Conservation (phyloP, 805 yeast genomes). For the Sugiyamaella americana region DNA sequence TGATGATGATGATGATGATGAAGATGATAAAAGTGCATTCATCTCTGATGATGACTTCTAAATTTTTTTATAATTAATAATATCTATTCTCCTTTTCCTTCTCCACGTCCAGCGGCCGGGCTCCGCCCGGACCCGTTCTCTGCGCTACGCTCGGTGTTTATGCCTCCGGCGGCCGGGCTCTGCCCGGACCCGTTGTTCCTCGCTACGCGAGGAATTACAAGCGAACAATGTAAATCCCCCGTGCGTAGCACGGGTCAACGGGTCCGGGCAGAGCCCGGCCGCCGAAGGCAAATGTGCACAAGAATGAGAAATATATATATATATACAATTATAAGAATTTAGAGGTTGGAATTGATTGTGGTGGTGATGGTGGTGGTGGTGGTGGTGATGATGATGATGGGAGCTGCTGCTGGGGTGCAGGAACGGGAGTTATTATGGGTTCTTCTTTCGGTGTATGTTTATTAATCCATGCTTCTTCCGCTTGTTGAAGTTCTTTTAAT, state of each 20-base stretch:
- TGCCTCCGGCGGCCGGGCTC: not conserved
- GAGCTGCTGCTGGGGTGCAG: not conserved
- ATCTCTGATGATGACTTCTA: not conserved
- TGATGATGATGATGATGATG: not conserved
- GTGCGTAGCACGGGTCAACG: not conserved
- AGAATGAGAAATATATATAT: not conserved
- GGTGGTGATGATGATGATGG: not conserved
- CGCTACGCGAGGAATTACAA: too few species aligned
- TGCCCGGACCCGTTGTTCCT: too few species aligned
- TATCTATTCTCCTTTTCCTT: not conserved
- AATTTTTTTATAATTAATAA: too few species aligned
- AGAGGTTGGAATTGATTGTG: not conserved
- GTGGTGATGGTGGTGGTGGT: not conserved
- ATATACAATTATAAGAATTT: not conserved
- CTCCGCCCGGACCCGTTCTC: too few species aligned
- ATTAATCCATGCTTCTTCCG: constrained; percentile 20
- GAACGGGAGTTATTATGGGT: too few species aligned
- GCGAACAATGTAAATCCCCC: too few species aligned
- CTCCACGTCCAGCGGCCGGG: not conserved
- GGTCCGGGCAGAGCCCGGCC: not conserved
- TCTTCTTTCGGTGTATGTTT: not conserved
- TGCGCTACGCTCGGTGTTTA: not conserved
- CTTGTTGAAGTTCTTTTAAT: constrained; percentile 25
- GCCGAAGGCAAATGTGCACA: not conserved
- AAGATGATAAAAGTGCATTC: not conserved